Conservation (phyloP, 2,329 filamentous ascomycete species). For the Calonectria pseudoturangicola region DNA sequence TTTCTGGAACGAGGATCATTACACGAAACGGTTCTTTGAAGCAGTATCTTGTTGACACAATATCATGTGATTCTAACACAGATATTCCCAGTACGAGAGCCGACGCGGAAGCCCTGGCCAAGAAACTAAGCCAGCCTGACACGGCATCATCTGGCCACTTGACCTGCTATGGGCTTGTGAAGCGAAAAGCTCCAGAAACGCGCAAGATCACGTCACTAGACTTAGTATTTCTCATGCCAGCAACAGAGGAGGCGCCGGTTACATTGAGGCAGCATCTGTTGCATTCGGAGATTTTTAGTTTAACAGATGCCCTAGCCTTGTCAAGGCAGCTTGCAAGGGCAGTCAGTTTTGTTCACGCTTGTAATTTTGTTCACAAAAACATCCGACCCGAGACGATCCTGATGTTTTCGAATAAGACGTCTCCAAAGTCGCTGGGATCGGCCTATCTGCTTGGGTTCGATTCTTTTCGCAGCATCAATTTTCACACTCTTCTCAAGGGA, state of each 20-base stretch:
- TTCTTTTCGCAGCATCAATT: slow-evolving; percentile 41
- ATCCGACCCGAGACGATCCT: slow-evolving; percentile 66
- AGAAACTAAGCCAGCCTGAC: slow-evolving; percentile 25
- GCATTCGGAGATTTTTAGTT: slow-evolving; percentile 38
- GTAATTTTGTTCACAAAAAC: slow-evolving; percentile 67
- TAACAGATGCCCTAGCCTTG: slow-evolving; percentile 54
- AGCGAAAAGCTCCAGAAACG: slow-evolving; percentile 28
- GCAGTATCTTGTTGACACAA: slow-evolving; percentile 49
- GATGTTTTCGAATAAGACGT: slow-evolving; percentile 49
- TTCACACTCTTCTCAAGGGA: slow-evolving; percentile 31
- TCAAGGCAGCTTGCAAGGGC: slow-evolving; percentile 38
- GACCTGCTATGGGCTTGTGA: slow-evolving; percentile 55
- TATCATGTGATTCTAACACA: slow-evolving; percentile 43
- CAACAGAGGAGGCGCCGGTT: not conserved
- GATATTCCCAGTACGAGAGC: slow-evolving; percentile 34
- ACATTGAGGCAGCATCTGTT: slow-evolving; percentile 28
- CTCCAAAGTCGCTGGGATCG: slow-evolving; percentile 9
- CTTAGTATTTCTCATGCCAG: slow-evolving; percentile 36
- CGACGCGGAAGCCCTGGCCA: slow-evolving; percentile 37
- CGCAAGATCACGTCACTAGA: slow-evolving; percentile 32
- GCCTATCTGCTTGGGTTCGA: slow-evolving; percentile 43
- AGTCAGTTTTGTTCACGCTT: slow-evolving; percentile 65
- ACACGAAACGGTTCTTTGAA: slow-evolving; percentile 49
- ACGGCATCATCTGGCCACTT: slow-evolving; percentile 51
- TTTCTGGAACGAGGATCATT: slow-evolving; percentile 51